Percentiles rank a stretch among this genome's conserved stretches.
phyloP scores from a whole-genome alignment of 768 basidiomycete species.

The Boletus tomentosulus region DNA sequence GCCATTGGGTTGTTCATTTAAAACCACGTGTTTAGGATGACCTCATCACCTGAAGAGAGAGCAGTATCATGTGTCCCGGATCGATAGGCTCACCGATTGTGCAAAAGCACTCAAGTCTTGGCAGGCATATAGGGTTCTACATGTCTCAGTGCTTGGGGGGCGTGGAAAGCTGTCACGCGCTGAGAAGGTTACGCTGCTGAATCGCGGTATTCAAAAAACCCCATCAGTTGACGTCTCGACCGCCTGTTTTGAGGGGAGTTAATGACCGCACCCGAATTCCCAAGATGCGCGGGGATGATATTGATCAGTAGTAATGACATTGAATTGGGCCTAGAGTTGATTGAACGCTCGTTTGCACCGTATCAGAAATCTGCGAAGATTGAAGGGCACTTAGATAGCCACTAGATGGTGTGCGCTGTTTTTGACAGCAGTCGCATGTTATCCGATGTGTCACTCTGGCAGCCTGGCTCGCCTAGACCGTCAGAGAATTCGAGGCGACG shows the following conservation, averaged over 20 bases:
- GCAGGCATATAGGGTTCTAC: neutral
- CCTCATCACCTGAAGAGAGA: neutral
- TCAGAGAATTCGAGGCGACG: neutral
- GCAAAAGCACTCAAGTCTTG: neutral
- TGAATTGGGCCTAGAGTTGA: neutral
- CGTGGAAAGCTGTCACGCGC: neutral
- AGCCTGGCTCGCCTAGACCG: neutral
- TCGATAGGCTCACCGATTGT: neutral
- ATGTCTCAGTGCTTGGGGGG: too few species aligned
- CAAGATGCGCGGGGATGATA: neutral
- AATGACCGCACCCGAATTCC: constrained; percentile 6
- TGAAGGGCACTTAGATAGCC: neutral
- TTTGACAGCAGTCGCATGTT: neutral
- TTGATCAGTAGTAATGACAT: neutral
- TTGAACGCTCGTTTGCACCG: neutral
- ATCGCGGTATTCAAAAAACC: neutral
- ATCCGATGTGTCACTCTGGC: neutral
- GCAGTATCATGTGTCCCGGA: neutral
- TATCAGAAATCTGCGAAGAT: constrained; percentile 8
- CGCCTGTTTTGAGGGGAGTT: neutral
- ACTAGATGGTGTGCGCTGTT: neutral
- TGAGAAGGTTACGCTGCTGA: neutral
- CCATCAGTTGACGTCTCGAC: neutral
- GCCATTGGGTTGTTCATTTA: constrained; percentile 1
- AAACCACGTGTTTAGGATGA: neutral